Evolutionary conservation across 176 grass and related monocot species (phyloP).

Genomic region (Olyra latifolia): DNA sequence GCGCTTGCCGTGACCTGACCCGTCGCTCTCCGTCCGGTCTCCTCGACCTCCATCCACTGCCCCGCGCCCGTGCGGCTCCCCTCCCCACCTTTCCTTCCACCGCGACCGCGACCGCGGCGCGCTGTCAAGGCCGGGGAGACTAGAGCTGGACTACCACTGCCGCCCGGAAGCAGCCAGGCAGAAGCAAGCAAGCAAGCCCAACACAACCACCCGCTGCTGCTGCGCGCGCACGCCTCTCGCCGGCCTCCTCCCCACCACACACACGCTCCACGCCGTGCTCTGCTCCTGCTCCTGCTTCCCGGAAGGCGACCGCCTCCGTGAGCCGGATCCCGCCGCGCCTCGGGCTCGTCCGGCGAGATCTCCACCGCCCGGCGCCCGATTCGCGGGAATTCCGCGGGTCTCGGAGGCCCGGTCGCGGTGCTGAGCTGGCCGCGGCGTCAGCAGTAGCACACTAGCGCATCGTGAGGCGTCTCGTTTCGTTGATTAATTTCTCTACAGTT

Average conservation of each 20-base stretch:
- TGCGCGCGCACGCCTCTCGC: background rate
- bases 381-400: background rate
- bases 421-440: background rate
- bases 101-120: constrained; percentile 50
- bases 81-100: constrained; percentile 26
- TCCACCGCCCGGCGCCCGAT: background rate
- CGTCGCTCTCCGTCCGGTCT: constrained; percentile 10
- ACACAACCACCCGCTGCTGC: constrained; percentile 1
- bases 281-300: background rate
- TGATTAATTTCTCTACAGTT: background rate
- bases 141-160: background rate
- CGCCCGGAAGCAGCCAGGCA: constrained; percentile 4
- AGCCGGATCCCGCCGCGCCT: constrained; percentile 2
- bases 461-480: background rate
- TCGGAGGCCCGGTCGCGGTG: background rate
- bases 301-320: background rate
- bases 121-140: constrained; percentile 36
- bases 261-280: background rate
- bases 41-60: background rate
- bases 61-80: constrained; percentile 22
- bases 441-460: background rate
- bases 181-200: background rate
- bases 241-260: background rate
- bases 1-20: background rate
- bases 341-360: background rate